Evolutionary conservation across 306 rosid genomes (phyloP), one percentile per base, ranked within the genome.

Genomic region (Prunus davidiana): DNA sequence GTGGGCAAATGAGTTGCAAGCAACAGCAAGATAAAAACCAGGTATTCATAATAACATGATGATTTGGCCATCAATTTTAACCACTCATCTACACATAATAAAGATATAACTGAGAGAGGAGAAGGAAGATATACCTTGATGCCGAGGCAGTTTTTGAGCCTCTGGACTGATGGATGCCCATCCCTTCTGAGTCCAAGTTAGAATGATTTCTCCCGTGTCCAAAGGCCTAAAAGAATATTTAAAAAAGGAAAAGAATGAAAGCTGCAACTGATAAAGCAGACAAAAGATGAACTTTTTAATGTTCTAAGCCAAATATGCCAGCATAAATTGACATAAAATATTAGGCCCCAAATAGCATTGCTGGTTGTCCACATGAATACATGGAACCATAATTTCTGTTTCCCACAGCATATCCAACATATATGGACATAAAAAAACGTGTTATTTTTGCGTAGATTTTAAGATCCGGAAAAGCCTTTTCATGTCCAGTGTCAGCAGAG

Each of bases 141-240:
- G 80, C 85, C 32, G 81, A 65, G 63, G 73, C 89, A 34, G 76
- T 27, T 85, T 78, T 90, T 71, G 86, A 73, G 75, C 83, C 82
- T 80, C 84, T 85, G 74, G 79, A 76, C 32, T 84, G 84, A 83
- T 73, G 80, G 63, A 20, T 86, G 25, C 82, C 79, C 67, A 74
- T 69, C 67, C 73, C 73, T 67, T 89, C 95, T 4, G 84, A 82
- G 61, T 89, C 95, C 25, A 84, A 61, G 73, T 76, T 79, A n/a
- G 70, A 63, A 76, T 78, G 82, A 82, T 72, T 78, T 75, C 83
- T 82, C 41, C 80, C 80, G 15, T 80, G 65, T 82, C 88, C 89
- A 71, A 84, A 64, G 41, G 85, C 93, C 97, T 90, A 67, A 71
- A 81, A 77, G 72, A 86, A 80, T 61, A 51, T 1, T 38, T 22